These are phyloP conservation scores for Pythium guiyangense DNA, from an alignment of 352 stramenopile genomes.

Conservation along the genomic window DNA sequence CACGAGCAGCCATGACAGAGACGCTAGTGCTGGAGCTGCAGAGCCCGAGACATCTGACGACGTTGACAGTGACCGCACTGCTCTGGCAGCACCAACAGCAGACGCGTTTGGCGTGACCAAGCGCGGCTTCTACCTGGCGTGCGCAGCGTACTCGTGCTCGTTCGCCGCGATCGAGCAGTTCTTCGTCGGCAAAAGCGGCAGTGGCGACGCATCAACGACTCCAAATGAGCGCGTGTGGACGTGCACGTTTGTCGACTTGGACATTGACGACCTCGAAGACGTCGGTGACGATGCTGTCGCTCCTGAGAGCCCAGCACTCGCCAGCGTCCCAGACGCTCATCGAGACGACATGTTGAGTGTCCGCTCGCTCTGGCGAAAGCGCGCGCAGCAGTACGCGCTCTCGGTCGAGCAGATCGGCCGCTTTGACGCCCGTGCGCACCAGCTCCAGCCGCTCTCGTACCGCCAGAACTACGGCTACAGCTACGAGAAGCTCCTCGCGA, in stretches of 20 bases:
- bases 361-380: slow-evolving; percentile 11
- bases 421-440: slow-evolving; percentile 14
- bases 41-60: slow-evolving; percentile 11
- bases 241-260: slow-evolving; percentile 42
- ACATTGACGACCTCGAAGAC: slow-evolving; percentile 49
- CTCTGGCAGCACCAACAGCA: not conserved
- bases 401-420: slow-evolving; percentile 14
- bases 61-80: no score
- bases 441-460: slow-evolving; percentile 8
- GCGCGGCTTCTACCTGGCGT: slow-evolving; percentile 20
- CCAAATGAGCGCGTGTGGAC: slow-evolving; percentile 10
- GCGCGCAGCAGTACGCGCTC: slow-evolving; percentile 13
- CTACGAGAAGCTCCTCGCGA: slow-evolving; percentile 21
- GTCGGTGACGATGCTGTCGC: slow-evolving; percentile 1
- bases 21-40: not conserved
- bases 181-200: slow-evolving; percentile 7
- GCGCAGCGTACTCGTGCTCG: slow-evolving; percentile 20
- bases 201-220: no score
- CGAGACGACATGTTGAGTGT: slow-evolving; percentile 6
- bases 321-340: slow-evolving; percentile 23
- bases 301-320: slow-evolving; percentile 15
- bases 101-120: slow-evolving; percentile 7
- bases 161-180: slow-evolving; percentile 17
- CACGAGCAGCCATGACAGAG: slow-evolving; percentile 1
- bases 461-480: slow-evolving; percentile 5